These are phyloP conservation scores for Naegleria gruberi DNA, from an alignment of 208 protist species.

Conservation along the genomic window DNA sequence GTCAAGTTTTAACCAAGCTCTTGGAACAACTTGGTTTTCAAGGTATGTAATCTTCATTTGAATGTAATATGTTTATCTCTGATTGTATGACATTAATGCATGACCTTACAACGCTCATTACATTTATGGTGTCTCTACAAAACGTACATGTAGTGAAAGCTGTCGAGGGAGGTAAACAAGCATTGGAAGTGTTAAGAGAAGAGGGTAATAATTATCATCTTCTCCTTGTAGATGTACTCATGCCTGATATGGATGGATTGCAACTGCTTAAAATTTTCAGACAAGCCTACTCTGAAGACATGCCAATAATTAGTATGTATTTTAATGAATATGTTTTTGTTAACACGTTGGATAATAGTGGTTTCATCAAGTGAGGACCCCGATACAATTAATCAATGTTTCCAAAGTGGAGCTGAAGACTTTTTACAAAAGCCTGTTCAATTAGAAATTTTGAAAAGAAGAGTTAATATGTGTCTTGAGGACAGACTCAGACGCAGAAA, in stretches of 20 bases:
- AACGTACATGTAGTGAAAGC: neutral
- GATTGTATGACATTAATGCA: no score
- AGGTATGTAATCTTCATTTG: neutral
- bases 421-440: constrained; percentile 17
- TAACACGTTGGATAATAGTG: neutral
- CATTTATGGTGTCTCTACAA: no score
- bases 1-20: neutral
- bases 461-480: constrained; percentile 16
- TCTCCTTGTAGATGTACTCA: neutral
- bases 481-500: neutral
- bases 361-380: constrained; percentile 15
- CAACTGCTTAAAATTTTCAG: neutral
- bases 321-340: neutral
- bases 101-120: no score
- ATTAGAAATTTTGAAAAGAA: constrained; percentile 17
- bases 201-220: neutral
- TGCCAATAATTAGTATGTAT: neutral
- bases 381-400: neutral
- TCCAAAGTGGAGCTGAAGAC: constrained; percentile 19
- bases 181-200: neutral
- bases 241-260: constrained; percentile 15
- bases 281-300: constrained; percentile 3
- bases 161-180: constrained; percentile 12
- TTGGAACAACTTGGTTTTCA: neutral
- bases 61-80: no score